These are phyloP conservation scores for Phaeosphaeria sp. DNA, from an alignment of 2,329 filamentous ascomycete genomes.

Conservation along the genomic window DNA sequence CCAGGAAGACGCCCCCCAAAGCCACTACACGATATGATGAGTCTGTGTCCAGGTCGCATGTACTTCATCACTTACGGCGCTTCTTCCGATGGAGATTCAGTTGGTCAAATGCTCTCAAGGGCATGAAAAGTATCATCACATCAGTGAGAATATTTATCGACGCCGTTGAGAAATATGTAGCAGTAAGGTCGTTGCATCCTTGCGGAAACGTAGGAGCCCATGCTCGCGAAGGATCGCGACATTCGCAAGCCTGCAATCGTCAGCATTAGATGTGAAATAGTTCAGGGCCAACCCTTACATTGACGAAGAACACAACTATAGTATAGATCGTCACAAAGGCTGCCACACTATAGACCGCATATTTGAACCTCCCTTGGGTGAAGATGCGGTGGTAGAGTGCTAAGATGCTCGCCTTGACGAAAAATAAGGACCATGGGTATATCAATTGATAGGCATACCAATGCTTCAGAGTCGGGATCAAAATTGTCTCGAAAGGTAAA, in stretches of 20 bases:
- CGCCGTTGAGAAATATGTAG: constrained; percentile 25
- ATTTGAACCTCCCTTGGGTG: constrained; percentile 16
- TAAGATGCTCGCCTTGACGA: constrained; percentile 31
- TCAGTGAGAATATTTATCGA: constrained; percentile 28
- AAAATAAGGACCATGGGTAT: constrained; percentile 28
- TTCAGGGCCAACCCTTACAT: constrained; percentile 5
- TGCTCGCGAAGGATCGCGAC: constrained; percentile 16
- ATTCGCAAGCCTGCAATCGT: constrained; percentile 25
- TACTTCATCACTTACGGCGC: constrained; percentile 6
- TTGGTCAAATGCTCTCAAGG: constrained; percentile 21
- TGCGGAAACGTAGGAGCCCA: constrained; percentile 25
- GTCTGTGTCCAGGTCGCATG: neutral
- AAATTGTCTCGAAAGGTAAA: constrained; percentile 11
- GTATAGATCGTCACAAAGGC: constrained; percentile 17
- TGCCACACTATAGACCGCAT: constrained; percentile 8
- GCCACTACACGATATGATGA: constrained; percentile 9
- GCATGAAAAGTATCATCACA: constrained; percentile 23
- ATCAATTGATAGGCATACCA: constrained; percentile 35
- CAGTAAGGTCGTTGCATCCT: constrained; percentile 25
- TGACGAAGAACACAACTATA: constrained; percentile 19
- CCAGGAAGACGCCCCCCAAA: constrained; percentile 26
- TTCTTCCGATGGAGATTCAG: constrained; percentile 22
- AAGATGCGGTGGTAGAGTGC: constrained; percentile 30
- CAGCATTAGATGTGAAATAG: neutral
- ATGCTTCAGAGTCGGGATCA: constrained; percentile 26